Percentiles rank a stretch among this genome's conserved stretches.
phyloP scores from a whole-genome alignment of 257 asterid genomes.

The Nicotiana noctiflora region DNA sequence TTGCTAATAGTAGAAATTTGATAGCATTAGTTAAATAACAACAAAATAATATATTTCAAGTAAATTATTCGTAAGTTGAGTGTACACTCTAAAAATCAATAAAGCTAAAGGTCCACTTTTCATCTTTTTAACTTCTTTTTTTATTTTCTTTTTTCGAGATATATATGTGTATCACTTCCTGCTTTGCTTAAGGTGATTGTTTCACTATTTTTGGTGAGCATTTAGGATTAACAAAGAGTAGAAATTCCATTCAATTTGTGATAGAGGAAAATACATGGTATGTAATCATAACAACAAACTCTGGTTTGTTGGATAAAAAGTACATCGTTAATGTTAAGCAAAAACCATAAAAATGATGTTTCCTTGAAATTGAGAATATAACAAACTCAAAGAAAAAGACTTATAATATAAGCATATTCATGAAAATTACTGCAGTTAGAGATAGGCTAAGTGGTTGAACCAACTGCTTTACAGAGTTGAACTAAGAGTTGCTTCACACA shows the following conservation, averaged over 20 bases:
- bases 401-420: constrained; percentile 29
- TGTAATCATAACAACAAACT: neutral
- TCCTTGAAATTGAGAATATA: constrained; percentile 4
- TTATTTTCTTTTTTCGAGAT: no score
- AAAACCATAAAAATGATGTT: constrained; percentile 13
- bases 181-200: no score
- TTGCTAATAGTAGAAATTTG: neutral
- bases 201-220: no score
- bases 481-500: constrained; percentile 30
- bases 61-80: no score
- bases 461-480: constrained; percentile 39
- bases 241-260: neutral
- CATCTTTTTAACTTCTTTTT: no score
- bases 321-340: constrained; percentile 15
- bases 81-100: no score
- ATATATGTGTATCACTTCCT: no score
- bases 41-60: neutral
- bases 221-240: neutral
- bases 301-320: neutral
- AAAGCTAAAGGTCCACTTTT: no score
- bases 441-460: constrained; percentile 60
- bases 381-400: constrained; percentile 14
- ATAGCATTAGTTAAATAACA: neutral
- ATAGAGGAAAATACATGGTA: neutral
- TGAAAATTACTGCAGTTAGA: constrained; percentile 16